These are phyloP conservation scores for Skeletonema marinoi DNA, from an alignment of 108 stramenopile species.

Conservation along the genomic window DNA sequence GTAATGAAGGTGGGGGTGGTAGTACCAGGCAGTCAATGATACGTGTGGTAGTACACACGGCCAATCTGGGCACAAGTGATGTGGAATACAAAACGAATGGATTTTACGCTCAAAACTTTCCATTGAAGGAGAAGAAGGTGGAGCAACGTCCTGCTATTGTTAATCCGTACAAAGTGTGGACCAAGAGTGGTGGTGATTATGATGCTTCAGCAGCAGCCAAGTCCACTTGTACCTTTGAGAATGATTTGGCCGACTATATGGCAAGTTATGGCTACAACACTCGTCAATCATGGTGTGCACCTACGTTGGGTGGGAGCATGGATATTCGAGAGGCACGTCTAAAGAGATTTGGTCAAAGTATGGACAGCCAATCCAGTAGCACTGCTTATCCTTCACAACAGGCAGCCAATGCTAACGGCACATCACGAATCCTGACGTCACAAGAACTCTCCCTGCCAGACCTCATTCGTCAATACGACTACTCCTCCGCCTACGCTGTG, in stretches of 20 bases:
- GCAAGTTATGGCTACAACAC: conserved; percentile 58
- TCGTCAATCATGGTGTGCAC: conserved; percentile 38
- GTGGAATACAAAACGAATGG: conserved; percentile 62
- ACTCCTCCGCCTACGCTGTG: conserved; percentile 62
- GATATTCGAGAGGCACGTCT: not conserved
- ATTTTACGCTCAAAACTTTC: conserved; percentile 80
- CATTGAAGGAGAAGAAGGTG: conserved; percentile 31
- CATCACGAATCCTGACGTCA: conserved; percentile 12
- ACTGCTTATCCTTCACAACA: not conserved
- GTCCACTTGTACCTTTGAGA: conserved; percentile 56
- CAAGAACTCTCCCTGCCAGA: conserved; percentile 16
- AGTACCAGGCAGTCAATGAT: conserved; percentile 17
- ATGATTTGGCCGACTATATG: conserved; percentile 64
- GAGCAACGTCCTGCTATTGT: not conserved
- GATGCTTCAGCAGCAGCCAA: conserved; percentile 12
- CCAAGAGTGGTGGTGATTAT: not conserved
- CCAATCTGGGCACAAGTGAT: conserved; percentile 64
- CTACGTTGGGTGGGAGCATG: not conserved
- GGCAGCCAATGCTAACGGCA: not conserved
- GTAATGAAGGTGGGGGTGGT: not conserved
- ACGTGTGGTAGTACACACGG: conserved; percentile 77
- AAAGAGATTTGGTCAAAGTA: not conserved
- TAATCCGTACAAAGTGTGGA: not conserved
- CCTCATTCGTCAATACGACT: conserved; percentile 67
- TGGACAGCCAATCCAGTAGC: not conserved